Evolutionary conservation across 1,284 basidiomycete genomes (phyloP).

Genomic region (Mycena sp.): DNA sequence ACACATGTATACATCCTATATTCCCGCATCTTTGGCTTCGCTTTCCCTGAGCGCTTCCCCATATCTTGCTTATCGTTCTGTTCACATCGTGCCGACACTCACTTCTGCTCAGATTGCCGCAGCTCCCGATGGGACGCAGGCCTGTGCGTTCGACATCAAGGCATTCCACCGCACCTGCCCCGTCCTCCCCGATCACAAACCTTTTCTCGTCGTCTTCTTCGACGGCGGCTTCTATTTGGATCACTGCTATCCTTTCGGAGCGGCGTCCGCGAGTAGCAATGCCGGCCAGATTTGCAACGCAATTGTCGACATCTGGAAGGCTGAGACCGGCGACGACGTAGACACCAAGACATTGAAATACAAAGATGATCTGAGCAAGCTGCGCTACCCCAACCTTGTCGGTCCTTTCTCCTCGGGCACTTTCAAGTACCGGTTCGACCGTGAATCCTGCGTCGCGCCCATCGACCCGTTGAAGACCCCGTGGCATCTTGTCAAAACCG

Average conservation of each 20-base stretch:
- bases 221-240: slow-evolving; percentile 19
- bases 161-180: slow-evolving; percentile 36
- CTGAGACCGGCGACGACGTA: not conserved
- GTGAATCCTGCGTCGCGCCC: not conserved
- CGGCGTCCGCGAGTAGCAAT: slow-evolving; percentile 31
- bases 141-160: slow-evolving; percentile 38
- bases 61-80: no score
- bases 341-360: slow-evolving; percentile 31
- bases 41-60: no score
- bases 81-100: no score
- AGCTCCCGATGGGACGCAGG: slow-evolving; percentile 36
- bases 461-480: slow-evolving; percentile 7
- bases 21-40: no score
- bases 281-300: slow-evolving; percentile 36
- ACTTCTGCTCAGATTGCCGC: slow-evolving; percentile 37
- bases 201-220: slow-evolving; percentile 30
- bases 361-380: slow-evolving; percentile 37
- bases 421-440: slow-evolving; percentile 1
- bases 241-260: slow-evolving; percentile 34
- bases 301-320: slow-evolving; percentile 32
- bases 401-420: not conserved
- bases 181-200: slow-evolving; percentile 34
- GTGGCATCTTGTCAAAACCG: slow-evolving; percentile 28
- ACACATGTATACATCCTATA: no score
- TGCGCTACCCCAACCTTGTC: not conserved